phyloP scores from a whole-genome alignment of 75 land plant species.

The Gnetum montanum region DNA sequence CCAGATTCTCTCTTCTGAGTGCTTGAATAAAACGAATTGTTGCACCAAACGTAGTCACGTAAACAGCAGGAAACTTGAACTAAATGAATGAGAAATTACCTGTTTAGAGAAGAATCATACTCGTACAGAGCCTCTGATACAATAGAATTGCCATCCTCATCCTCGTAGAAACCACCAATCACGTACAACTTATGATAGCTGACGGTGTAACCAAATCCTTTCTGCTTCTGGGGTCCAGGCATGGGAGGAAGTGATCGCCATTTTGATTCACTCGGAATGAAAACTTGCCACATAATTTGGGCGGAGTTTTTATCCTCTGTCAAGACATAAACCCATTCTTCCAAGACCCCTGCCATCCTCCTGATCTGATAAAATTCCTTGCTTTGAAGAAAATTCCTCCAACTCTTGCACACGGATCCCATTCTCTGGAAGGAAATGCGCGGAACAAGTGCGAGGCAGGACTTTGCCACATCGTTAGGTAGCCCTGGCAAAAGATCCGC shows the following conservation, averaged over 20 bases:
- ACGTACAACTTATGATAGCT: constrained; percentile 56
- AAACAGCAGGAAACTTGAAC: too few relatives aligned
- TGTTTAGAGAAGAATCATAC: constrained; percentile 67
- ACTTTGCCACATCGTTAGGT: constrained; percentile 78
- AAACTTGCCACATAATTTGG: constrained; percentile 11
- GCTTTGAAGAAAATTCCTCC: constrained; percentile 56
- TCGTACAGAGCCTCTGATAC: constrained; percentile 48
- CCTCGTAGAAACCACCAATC: constrained; percentile 38
- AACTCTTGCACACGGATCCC: constrained; percentile 57
- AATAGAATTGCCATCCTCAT: constrained; percentile 15
- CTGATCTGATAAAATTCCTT: constrained; percentile 53
- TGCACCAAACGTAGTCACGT: not conserved
- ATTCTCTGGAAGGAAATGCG: constrained; percentile 39
- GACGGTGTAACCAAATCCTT: constrained; percentile 50
- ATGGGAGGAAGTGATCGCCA: constrained; percentile 37
- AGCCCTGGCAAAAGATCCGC: constrained; percentile 58
- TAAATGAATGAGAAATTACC: constrained; percentile 18
- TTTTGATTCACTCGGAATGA: constrained; percentile 49
- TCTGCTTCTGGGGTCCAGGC: constrained; percentile 55
- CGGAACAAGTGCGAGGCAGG: constrained; percentile 63
- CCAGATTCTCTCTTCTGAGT: too few relatives aligned
- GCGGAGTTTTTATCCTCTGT: constrained; percentile 30
- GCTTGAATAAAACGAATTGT: too few relatives aligned
- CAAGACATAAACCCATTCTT: constrained; percentile 64
- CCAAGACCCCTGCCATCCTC: constrained; percentile 36